Percentiles rank a stretch among this genome's conserved stretches.
Evolutionary conservation across 257 asterid species (phyloP).

Genomic region (Rubia yunnanensis): DNA sequence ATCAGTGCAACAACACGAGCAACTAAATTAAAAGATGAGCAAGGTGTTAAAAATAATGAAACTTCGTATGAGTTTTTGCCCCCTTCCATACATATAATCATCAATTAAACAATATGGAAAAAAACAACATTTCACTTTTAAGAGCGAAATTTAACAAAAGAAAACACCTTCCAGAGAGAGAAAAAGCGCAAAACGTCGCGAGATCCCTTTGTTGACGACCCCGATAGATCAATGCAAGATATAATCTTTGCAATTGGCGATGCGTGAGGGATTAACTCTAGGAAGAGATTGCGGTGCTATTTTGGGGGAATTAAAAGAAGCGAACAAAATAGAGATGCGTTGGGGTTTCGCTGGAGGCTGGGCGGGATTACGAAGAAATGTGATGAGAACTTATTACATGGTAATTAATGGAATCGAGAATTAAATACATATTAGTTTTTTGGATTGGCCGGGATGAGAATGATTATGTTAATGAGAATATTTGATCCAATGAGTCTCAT

Average conservation of each 20-base stretch:
- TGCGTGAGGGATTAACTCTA: background rate
- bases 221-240: background rate
- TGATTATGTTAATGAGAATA: too few species aligned
- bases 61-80: background rate
- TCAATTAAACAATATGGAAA: background rate
- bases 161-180: background rate
- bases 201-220: background rate
- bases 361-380: too few species aligned
- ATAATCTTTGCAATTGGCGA: background rate
- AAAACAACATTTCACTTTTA: too few species aligned
- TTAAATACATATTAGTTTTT: too few species aligned
- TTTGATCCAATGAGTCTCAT: too few species aligned
- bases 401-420: too few species aligned
- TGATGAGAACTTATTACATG: too few species aligned
- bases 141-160: background rate
- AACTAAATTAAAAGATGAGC: too few species aligned
- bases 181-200: background rate
- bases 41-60: background rate
- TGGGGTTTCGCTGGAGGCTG: background rate
- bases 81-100: background rate
- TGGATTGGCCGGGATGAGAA: too few species aligned
- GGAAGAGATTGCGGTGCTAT: background rate
- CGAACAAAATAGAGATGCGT: background rate
- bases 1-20: background rate
- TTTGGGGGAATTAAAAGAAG: background rate